These are phyloP conservation scores for Lophiostoma macrostomum DNA, from an alignment of 495 filamentous ascomycete species.

Conservation along the genomic window DNA sequence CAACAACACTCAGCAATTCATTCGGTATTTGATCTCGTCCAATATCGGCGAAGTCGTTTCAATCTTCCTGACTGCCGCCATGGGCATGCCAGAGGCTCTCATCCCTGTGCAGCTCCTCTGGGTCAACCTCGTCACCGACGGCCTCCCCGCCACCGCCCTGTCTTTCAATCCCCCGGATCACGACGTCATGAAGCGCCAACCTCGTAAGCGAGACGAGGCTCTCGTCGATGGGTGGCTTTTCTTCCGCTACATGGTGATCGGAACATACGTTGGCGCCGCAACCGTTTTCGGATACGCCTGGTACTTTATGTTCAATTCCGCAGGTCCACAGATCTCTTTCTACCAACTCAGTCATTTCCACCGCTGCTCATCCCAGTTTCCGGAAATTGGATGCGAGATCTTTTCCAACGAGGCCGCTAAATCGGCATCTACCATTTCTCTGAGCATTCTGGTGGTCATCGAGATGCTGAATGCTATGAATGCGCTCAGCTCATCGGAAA, in stretches of 20 bases:
- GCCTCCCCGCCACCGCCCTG: slow-evolving; percentile 91
- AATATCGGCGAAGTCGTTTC: slow-evolving; percentile 99
- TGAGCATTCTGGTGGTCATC: slow-evolving; percentile 91
- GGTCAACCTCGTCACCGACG: slow-evolving; percentile 99
- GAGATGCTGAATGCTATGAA: slow-evolving; percentile 99
- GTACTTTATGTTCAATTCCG: slow-evolving; percentile 97
- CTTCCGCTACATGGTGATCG: slow-evolving; percentile 96
- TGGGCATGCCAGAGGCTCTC: slow-evolving; percentile 96
- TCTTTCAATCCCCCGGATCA: slow-evolving; percentile 97
- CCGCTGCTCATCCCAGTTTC: slow-evolving; percentile 79
- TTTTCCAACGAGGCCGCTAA: slow-evolving; percentile 87
- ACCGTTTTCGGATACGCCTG: slow-evolving; percentile 98
- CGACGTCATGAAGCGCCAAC: slow-evolving; percentile 92
- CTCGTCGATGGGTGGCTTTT: slow-evolving; percentile 95
- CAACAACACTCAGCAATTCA: slow-evolving; percentile 99
- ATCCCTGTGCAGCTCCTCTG: slow-evolving; percentile 97
- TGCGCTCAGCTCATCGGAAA: slow-evolving; percentile 91
- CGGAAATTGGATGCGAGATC: slow-evolving; percentile 91
- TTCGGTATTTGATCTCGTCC: slow-evolving; percentile 96
- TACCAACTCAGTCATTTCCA: slow-evolving; percentile 94
- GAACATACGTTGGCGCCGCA: slow-evolving; percentile 88
- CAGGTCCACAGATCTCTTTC: slow-evolving; percentile 90
- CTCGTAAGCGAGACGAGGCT: slow-evolving; percentile 84
- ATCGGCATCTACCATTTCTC: slow-evolving; percentile 90
- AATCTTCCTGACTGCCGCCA: slow-evolving; percentile 95